Evolutionary conservation across 768 basidiomycete genomes (phyloP), one percentile per base, ranked within the genome.

Genomic region (Lactifluus echinatus): DNA sequence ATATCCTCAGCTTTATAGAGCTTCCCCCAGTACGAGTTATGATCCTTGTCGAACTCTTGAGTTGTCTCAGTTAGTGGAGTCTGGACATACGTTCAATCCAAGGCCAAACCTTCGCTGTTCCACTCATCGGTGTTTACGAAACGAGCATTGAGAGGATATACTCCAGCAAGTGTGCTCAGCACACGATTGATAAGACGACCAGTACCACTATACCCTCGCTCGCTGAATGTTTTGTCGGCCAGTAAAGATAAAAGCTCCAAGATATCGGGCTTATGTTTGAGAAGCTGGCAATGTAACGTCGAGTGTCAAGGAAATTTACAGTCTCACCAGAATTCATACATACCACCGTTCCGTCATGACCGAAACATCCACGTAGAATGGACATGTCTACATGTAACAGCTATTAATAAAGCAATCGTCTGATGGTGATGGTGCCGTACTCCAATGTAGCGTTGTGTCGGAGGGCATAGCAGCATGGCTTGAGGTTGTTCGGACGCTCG

Each of bases 381-480:
- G 85, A 76, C 69, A 93, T 77, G 69, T 92, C 89, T 90, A 61
- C 29, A 37, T 8, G 48, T n/a, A 31, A 34, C n/a, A 44, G 44
- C 37, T 21, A 24, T 40, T 28, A 28, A 53, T 33, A 11, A 43
- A 44, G 53, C 40, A 31, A 48, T 48, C 31, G 48, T 31, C 29
- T 51, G 23, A 55, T 8, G 36, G 64, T 83, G 21, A 44, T 19
- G 36, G n/a, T 36, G 12, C n/a, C 58, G 71, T 65, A 91, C 90
- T 93, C 89, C 93, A 96, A 68, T 96, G 93, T 51, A 97, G 74
- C 7, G 91, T 92, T 6, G 89, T 91, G 63, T 92, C 89, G 2
- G 88, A 89, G 7, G 89, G 85, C 2, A 88, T 78, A 10, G 85
- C 83, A 34, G 80, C 76, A 62, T 85, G 81, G 4, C 79, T 79